Base-by-base conservation (phyloP, 768 basidiomycete species). In the Agaricus subrufescens region DNA sequence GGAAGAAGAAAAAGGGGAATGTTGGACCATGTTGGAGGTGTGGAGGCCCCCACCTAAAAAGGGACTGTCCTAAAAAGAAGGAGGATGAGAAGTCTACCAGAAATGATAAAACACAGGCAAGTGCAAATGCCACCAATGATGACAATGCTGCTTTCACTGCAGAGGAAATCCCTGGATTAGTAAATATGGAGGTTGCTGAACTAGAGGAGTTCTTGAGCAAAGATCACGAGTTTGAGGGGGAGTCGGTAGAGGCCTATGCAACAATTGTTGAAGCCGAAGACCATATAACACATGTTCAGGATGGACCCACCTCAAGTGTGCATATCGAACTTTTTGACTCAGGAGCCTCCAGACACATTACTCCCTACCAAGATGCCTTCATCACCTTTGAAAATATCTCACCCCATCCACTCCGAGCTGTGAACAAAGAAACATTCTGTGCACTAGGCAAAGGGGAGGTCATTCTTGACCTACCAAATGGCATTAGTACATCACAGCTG, bases 391-490 rank as follows among this genome's bases (percentile, higher is more conserved):
- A 30, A n/a, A 49, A 58, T 15, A 71, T 67, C 15, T 27, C 62
- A 23, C 65, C 65, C 6, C 52, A 63, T 23, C 30, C 61, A 6
- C 61, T 73, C 23, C 53, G 49, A 37, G 67, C 67, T 62, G 70
- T 69, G 14, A 71, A 74, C 52, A 66, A 69, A 45, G 31, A 63
- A 10, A 49, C 38, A 1, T 74, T 74, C 56, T 55, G 51, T 47
- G 71, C 68, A n/a, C 53, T 59, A 8, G 70, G 70, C 0, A 60
- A 42, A 14, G 70, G 72, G 1, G 62, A 71, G 31, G 31, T 31
- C 31, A 31, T 31, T 9, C 0, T 75, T 8, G 61, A 70, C 30
- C 54, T 75, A 39, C 73, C 73, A 15, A 67, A 73, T 60, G 69
- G 71, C 0, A 25, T 40, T n/a, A n/a, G 2, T 19, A 14, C 5